phyloP scores from a whole-genome alignment of 257 asterid species.

The Parsonsia alboflavescens region DNA sequence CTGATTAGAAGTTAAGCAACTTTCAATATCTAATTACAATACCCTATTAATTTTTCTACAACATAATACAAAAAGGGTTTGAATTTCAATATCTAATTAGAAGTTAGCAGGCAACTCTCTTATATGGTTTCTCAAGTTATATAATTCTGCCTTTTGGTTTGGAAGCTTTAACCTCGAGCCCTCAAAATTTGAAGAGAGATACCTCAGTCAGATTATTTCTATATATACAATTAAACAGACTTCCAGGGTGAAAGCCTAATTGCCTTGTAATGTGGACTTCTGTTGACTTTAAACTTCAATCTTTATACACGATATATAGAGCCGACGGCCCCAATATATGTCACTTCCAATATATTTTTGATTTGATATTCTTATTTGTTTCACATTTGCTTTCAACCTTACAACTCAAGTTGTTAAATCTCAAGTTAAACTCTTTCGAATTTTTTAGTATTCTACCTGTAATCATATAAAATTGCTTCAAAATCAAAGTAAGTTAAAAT shows the following conservation, averaged over 20 bases:
- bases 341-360: not conserved
- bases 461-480: too few relatives aligned
- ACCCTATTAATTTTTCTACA: too few relatives aligned
- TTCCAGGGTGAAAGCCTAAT: not conserved
- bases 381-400: too few relatives aligned
- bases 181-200: conserved; percentile 7
- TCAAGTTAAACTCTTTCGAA: too few relatives aligned
- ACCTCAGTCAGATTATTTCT: not conserved
- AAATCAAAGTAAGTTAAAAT: too few relatives aligned
- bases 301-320: not conserved
- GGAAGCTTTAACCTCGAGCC: conserved; percentile 23
- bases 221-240: too few relatives aligned
- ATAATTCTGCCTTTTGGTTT: not conserved
- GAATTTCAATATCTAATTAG: conserved; percentile 1
- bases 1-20: too few relatives aligned
- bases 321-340: not conserved
- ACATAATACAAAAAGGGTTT: not conserved
- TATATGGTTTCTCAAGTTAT: not conserved
- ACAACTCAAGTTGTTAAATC: too few relatives aligned
- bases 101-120: conserved; percentile 7
- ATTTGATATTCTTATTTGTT: too few relatives aligned
- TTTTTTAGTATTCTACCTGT: too few relatives aligned
- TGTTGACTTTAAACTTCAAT: conserved; percentile 15
- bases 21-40: too few relatives aligned
- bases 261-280: conserved; percentile 19